Conservation (phyloP, 108 stramenopile genomes). For the Nitzschia palea region DNA sequence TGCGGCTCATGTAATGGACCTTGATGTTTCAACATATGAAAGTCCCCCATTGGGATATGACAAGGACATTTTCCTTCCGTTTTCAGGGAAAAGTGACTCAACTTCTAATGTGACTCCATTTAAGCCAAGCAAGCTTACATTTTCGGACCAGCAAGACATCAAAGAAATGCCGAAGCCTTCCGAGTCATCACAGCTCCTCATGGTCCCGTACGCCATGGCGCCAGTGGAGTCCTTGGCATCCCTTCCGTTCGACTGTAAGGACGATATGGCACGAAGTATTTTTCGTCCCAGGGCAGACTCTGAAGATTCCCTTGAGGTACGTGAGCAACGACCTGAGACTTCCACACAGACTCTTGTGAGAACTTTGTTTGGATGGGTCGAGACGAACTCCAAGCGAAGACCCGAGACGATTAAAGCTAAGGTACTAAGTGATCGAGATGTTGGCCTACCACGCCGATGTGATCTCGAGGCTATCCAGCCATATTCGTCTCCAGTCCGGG, state of each 20-base stretch:
- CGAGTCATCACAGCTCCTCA: neutral
- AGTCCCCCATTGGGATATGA: neutral
- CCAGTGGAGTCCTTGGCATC: neutral
- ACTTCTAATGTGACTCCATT: neutral
- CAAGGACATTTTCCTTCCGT: neutral
- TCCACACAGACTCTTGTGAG: neutral
- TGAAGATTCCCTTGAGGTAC: neutral
- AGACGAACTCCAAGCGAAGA: neutral
- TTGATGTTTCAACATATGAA: neutral
- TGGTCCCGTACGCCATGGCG: neutral
- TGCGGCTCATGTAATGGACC: neutral
- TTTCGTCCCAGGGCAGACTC: neutral
- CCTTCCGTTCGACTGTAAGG: neutral
- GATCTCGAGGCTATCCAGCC: too few species aligned
- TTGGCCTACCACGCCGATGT: neutral
- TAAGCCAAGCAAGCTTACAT: slow-evolving; percentile 10
- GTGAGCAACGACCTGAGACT: neutral
- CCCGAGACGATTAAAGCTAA: neutral
- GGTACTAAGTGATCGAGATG: slow-evolving; percentile 12
- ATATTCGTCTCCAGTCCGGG: neutral
- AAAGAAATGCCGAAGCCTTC: neutral
- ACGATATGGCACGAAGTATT: neutral
- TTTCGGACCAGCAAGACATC: neutral
- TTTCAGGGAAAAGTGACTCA: neutral
- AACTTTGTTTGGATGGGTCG: slow-evolving; percentile 8